These are phyloP conservation scores for Talaromyces sp. DNA, from an alignment of 2,329 filamentous ascomycete genomes.

Conservation along the genomic window DNA sequence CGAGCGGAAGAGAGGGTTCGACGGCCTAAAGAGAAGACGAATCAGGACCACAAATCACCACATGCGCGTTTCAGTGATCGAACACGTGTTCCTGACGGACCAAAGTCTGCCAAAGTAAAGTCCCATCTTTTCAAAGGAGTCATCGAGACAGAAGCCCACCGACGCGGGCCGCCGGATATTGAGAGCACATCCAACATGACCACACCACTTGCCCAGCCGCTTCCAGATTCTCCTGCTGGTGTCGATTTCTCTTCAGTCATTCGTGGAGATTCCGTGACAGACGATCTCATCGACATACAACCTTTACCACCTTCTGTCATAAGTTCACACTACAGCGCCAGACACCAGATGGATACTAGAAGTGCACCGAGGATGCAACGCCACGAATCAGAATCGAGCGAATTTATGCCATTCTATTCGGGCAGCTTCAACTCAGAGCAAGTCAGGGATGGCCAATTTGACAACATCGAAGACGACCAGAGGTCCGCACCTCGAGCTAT, in stretches of 20 bases:
- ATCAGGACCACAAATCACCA: slow-evolving; percentile 29
- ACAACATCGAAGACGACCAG: slow-evolving; percentile 30
- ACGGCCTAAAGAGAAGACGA: slow-evolving; percentile 23
- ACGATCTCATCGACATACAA: slow-evolving; percentile 37
- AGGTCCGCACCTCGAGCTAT: slow-evolving; percentile 43
- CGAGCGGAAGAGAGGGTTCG: slow-evolving; percentile 36
- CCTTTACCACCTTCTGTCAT: slow-evolving; percentile 45
- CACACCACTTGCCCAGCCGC: slow-evolving; percentile 53
- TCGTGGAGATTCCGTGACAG: slow-evolving; percentile 30
- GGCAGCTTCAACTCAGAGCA: slow-evolving; percentile 26
- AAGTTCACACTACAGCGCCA: slow-evolving; percentile 33
- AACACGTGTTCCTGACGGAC: slow-evolving; percentile 29
- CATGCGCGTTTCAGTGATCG: slow-evolving; percentile 30
- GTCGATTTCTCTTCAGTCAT: slow-evolving; percentile 28
- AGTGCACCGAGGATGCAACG: slow-evolving; percentile 23
- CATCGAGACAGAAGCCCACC: slow-evolving; percentile 36
- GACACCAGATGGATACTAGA: slow-evolving; percentile 24
- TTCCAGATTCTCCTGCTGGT: slow-evolving; percentile 38
- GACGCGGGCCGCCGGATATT: slow-evolving; percentile 32
- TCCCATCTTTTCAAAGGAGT: slow-evolving; percentile 45
- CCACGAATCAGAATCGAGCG: slow-evolving; percentile 26
- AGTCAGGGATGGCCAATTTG: slow-evolving; percentile 23
- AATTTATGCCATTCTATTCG: slow-evolving; percentile 23
- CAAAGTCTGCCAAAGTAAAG: slow-evolving; percentile 38
- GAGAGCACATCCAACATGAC: slow-evolving; percentile 56